Conservation (phyloP, 306 rosid species). For the Rosa rugosa region DNA sequence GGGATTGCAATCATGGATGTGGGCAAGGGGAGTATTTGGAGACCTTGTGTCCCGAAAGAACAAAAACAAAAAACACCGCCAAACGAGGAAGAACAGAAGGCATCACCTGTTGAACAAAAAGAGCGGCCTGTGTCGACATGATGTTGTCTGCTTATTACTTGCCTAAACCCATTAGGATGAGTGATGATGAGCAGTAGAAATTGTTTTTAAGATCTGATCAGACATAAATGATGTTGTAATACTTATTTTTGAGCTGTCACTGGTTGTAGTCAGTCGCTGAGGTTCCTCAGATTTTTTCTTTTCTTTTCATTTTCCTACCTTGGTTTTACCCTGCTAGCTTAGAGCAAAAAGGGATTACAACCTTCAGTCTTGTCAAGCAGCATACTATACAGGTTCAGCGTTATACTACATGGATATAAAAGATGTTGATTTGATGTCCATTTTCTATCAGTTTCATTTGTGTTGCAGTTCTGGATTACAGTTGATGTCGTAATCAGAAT, state of each 20-base stretch:
- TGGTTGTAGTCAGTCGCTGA: not conserved
- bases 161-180: too few species aligned
- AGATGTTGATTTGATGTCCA: too few species aligned
- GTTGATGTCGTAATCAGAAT: not conserved
- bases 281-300: not conserved
- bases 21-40: conserved; percentile 70
- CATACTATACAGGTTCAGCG: not conserved
- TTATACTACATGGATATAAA: too few species aligned
- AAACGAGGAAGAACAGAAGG: not conserved
- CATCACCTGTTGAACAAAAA: too few species aligned
- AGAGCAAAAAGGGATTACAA: not conserved
- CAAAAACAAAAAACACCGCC: conserved; percentile 19
- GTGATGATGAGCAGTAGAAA: too few species aligned
- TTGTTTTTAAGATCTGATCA: not conserved
- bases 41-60: conserved; percentile 60
- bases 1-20: conserved; percentile 89
- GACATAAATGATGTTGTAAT: conserved; percentile 18
- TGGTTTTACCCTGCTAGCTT: not conserved
- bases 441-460: too few species aligned
- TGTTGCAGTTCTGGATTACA: too few species aligned
- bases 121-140: too few species aligned
- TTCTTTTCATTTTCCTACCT: not conserved
- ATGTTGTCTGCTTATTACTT: not conserved
- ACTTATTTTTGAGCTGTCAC: conserved; percentile 11
- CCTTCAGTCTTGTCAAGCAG: not conserved